phyloP scores from a whole-genome alignment of 805 yeast species.

The Yarrowia phangngaensis region DNA sequence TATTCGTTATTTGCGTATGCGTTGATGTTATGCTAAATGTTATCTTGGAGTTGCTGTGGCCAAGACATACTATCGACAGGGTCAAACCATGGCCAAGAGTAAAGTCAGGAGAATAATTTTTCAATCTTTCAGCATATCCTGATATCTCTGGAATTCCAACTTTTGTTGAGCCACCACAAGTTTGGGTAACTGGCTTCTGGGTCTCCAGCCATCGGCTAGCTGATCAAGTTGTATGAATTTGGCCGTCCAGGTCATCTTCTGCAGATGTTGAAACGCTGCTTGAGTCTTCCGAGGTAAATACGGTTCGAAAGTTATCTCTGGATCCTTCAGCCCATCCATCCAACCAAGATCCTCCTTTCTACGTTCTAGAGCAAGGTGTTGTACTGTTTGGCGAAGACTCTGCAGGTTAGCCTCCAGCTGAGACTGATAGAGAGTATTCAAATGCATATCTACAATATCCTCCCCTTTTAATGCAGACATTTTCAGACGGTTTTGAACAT shows the following conservation, averaged over 20 bases:
- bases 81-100: slow-evolving; percentile 69
- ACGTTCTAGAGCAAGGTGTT: slow-evolving; percentile 6
- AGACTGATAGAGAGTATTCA: slow-evolving; percentile 18
- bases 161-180: slow-evolving; percentile 10
- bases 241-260: slow-evolving; percentile 2
- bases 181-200: slow-evolving; percentile 1
- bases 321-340: slow-evolving; percentile 1
- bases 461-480: slow-evolving; percentile 19
- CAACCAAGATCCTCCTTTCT: slow-evolving; percentile 9
- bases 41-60: slow-evolving; percentile 67
- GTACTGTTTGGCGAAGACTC: slow-evolving; percentile 16
- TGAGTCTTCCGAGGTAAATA: slow-evolving; percentile 7
- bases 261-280: slow-evolving; percentile 9
- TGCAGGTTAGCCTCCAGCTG: slow-evolving; percentile 17
- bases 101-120: slow-evolving; percentile 3
- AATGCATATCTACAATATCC: slow-evolving; percentile 23
- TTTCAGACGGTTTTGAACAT: slow-evolving; percentile 16
- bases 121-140: not conserved
- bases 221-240: not conserved
- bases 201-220: slow-evolving; percentile 11
- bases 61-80: slow-evolving; percentile 62
- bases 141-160: slow-evolving; percentile 7
- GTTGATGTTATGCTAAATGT: slow-evolving; percentile 67
- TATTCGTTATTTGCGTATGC: slow-evolving; percentile 74
- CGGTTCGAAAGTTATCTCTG: not conserved